These are phyloP conservation scores for Leishmania braziliensis DNA, from an alignment of 208 protist species.

Conservation along the genomic window DNA sequence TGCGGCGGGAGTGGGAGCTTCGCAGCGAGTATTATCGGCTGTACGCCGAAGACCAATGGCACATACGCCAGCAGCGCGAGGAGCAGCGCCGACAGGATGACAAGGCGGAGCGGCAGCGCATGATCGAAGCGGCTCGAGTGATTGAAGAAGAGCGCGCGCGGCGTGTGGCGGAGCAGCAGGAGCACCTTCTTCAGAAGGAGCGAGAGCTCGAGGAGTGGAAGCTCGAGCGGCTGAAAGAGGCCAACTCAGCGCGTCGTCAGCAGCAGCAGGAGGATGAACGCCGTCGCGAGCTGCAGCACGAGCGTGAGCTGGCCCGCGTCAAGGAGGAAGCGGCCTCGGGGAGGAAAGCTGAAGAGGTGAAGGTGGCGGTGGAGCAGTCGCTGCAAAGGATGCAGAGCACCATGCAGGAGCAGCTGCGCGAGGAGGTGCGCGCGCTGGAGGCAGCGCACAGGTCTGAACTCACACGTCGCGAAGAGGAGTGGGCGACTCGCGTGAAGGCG, in stretches of 20 bases:
- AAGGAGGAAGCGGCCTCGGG: slow-evolving; percentile 53
- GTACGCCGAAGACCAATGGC: slow-evolving; percentile 56
- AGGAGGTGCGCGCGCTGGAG: slow-evolving; percentile 40
- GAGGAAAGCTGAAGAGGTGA: slow-evolving; percentile 39
- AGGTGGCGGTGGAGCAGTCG: slow-evolving; percentile 39
- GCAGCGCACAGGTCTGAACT: slow-evolving; percentile 37
- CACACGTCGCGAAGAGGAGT: slow-evolving; percentile 45
- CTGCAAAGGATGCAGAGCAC: slow-evolving; percentile 37
- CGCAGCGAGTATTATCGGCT: slow-evolving; percentile 65
- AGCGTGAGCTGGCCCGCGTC: slow-evolving; percentile 70
- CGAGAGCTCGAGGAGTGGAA: slow-evolving; percentile 88
- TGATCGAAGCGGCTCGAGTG: slow-evolving; percentile 51
- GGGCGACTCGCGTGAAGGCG: slow-evolving; percentile 38
- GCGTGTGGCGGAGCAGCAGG: slow-evolving; percentile 68
- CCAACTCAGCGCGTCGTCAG: slow-evolving; percentile 47
- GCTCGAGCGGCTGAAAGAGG: slow-evolving; percentile 55
- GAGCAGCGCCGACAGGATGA: slow-evolving; percentile 49
- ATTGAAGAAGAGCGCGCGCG: slow-evolving; percentile 65
- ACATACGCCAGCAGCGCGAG: slow-evolving; percentile 31
- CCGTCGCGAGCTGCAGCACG: slow-evolving; percentile 65
- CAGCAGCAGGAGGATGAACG: slow-evolving; percentile 71
- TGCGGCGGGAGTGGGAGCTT: slow-evolving; percentile 70
- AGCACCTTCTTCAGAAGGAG: slow-evolving; percentile 70
- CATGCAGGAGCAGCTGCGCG: slow-evolving; percentile 40
- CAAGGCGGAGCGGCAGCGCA: slow-evolving; percentile 55